Conservation (phyloP, 257 asterid genomes). For the Leonotis leonurus region DNA sequence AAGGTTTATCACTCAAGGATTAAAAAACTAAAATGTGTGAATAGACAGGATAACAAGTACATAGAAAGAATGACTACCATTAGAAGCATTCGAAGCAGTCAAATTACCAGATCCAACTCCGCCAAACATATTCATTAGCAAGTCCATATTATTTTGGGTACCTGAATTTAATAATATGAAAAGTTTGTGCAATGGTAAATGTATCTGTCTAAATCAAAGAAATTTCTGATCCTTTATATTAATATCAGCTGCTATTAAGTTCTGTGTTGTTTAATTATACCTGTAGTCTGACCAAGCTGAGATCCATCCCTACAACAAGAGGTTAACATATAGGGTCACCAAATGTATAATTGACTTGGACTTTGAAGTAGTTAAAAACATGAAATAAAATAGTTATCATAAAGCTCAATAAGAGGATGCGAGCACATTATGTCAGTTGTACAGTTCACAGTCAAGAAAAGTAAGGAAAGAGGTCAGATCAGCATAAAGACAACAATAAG, state of each 20-base stretch:
- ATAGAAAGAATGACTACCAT: no score
- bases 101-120: no score
- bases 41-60: no score
- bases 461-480: neutral
- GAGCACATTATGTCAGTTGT: neutral
- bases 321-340: no score
- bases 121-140: no score
- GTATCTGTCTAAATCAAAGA: neutral
- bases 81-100: neutral
- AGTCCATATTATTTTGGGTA: neutral
- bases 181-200: neutral
- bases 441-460: neutral
- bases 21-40: no score
- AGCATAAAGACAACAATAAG: neutral
- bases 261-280: slow-evolving; percentile 19
- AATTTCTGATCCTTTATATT: neutral
- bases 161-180: neutral
- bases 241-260: neutral
- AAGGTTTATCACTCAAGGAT: neutral
- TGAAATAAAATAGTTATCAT: neutral
- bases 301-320: slow-evolving; percentile 39
- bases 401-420: neutral
- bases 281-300: slow-evolving; percentile 31
- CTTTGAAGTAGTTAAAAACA: no score
- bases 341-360: neutral